Evolutionary conservation across 495 filamentous ascomycete species (phyloP).

Genomic region (Neurospora sp.): DNA sequence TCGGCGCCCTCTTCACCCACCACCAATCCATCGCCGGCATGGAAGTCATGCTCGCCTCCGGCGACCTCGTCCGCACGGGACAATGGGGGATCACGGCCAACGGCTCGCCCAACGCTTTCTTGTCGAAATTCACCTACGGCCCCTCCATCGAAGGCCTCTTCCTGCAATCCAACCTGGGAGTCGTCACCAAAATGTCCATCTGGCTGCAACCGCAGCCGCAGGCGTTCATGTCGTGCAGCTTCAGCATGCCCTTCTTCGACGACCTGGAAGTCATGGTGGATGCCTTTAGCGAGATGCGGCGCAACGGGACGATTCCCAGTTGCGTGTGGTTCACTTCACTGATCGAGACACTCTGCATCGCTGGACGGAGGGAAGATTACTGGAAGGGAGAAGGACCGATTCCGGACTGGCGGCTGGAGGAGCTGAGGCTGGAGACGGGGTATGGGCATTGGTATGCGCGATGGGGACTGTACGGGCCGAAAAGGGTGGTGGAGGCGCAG

Average conservation of each 20-base stretch:
- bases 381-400: slow-evolving; percentile 36
- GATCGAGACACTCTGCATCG: slow-evolving; percentile 38
- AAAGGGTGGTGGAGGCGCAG: slow-evolving; percentile 33
- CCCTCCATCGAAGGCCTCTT: slow-evolving; percentile 41
- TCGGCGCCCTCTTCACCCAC: slow-evolving; percentile 38
- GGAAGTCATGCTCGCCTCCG: slow-evolving; percentile 40
- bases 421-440: slow-evolving; percentile 32
- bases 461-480: slow-evolving; percentile 38
- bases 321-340: slow-evolving; percentile 37
- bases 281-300: slow-evolving; percentile 27
- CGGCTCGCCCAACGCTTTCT: slow-evolving; percentile 29
- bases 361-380: slow-evolving; percentile 33
- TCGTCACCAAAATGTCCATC: slow-evolving; percentile 40
- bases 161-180: slow-evolving; percentile 38
- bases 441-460: slow-evolving; percentile 37
- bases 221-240: slow-evolving; percentile 39
- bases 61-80: slow-evolving; percentile 38
- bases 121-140: slow-evolving; percentile 38
- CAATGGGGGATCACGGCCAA: slow-evolving; percentile 34
- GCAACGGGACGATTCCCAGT: slow-evolving; percentile 24
- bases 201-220: slow-evolving; percentile 38
- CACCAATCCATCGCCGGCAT: slow-evolving; percentile 38
- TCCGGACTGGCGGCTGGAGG: slow-evolving; percentile 33
- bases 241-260: slow-evolving; percentile 36
- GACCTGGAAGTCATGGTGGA: slow-evolving; percentile 35